These are phyloP conservation scores for Dipteronia sinensis DNA, from an alignment of 345 rosid species.

Conservation along the genomic window DNA sequence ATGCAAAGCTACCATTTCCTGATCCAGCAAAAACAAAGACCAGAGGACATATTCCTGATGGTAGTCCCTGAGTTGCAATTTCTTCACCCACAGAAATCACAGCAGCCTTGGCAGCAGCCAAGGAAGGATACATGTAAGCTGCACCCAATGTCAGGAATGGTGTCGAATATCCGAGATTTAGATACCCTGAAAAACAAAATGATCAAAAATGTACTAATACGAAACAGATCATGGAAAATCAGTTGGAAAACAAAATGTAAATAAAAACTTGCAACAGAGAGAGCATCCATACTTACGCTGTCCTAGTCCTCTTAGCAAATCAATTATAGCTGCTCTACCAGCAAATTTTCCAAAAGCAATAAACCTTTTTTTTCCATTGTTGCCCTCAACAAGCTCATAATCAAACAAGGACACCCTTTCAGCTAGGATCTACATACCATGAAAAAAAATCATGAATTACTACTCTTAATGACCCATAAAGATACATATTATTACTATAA, in stretches of 20 bases:
- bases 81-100: slow-evolving; percentile 61
- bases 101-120: slow-evolving; percentile 67
- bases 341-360: slow-evolving; percentile 91
- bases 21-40: slow-evolving; percentile 53
- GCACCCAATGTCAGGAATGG: slow-evolving; percentile 58
- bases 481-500: not conserved
- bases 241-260: too few relatives aligned
- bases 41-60: slow-evolving; percentile 54
- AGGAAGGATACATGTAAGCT: slow-evolving; percentile 54
- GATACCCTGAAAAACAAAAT: slow-evolving; percentile 38
- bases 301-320: slow-evolving; percentile 80
- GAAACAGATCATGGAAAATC: too few relatives aligned
- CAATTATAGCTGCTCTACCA: slow-evolving; percentile 89
- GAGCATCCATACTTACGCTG: slow-evolving; percentile 45
- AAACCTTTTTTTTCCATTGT: slow-evolving; percentile 57
- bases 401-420: slow-evolving; percentile 76
- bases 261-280: too few relatives aligned
- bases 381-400: slow-evolving; percentile 80
- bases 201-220: too few relatives aligned
- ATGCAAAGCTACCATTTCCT: slow-evolving; percentile 38
- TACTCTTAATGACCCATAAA: too few relatives aligned
- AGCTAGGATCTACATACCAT: slow-evolving; percentile 54
- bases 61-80: slow-evolving; percentile 49
- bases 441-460: not conserved
- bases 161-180: slow-evolving; percentile 56